Percentiles rank a stretch among this genome's conserved stretches.
Conservation (phyloP, 148 eudicot species). For the Nepenthes gracilis region DNA sequence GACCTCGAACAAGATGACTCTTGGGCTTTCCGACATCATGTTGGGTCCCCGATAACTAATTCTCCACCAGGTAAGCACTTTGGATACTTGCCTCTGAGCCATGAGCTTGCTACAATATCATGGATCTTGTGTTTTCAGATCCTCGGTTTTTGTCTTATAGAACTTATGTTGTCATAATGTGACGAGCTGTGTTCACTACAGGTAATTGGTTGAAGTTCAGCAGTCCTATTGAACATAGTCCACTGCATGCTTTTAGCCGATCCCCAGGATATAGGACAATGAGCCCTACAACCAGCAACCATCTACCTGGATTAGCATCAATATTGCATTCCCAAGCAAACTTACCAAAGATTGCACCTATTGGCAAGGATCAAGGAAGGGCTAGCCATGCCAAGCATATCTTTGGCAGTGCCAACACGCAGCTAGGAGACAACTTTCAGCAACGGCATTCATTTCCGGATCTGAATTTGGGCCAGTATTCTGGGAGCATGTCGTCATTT, state of each 20-base stretch:
- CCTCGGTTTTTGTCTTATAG: background rate
- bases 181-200: slow-evolving; percentile 15
- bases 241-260: slow-evolving; percentile 36
- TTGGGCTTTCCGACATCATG: slow-evolving; percentile 44
- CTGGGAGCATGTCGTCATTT: slow-evolving; percentile 39
- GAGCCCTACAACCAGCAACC: slow-evolving; percentile 41
- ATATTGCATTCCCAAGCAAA: slow-evolving; percentile 41
- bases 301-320: slow-evolving; percentile 54
- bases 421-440: slow-evolving; percentile 29
- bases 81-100: background rate
- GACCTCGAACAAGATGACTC: slow-evolving; percentile 65
- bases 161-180: background rate
- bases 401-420: slow-evolving; percentile 24
- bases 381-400: slow-evolving; percentile 5
- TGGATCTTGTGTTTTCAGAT: background rate
- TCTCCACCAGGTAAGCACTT: slow-evolving; percentile 59
- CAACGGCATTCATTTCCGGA: slow-evolving; percentile 75
- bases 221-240: slow-evolving; percentile 50
- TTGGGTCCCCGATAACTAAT: slow-evolving; percentile 48
- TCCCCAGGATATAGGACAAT: slow-evolving; percentile 42
- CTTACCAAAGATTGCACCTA: slow-evolving; percentile 49
- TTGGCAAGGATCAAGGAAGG: slow-evolving; percentile 51
- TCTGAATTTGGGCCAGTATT: slow-evolving; percentile 31
- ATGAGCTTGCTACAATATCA: background rate
- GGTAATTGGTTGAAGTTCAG: slow-evolving; percentile 62